Evolutionary conservation across 2,329 filamentous ascomycete genomes (phyloP).

Genomic region (Atkinsonella texensis): DNA sequence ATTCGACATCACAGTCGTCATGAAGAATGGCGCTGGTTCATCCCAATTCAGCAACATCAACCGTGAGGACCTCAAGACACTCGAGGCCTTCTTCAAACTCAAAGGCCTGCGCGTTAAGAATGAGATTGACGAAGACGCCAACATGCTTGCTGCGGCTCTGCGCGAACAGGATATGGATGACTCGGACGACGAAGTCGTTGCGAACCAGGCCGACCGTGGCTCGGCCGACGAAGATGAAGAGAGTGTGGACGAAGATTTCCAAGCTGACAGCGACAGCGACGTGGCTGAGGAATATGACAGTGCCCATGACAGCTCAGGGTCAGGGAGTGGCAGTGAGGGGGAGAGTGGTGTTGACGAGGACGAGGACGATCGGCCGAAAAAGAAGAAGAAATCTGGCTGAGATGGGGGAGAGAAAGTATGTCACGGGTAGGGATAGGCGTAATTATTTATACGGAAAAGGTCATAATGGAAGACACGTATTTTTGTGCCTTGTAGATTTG

Average conservation of each 20-base stretch:
- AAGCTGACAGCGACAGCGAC: conserved; percentile 82
- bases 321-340: conserved; percentile 47
- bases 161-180: conserved; percentile 72
- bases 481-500: neutral
- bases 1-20: conserved; percentile 88
- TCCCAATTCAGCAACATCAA: conserved; percentile 99
- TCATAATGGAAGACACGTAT: neutral
- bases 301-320: conserved; percentile 74
- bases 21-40: conserved; percentile 78
- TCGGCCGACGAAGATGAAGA: conserved; percentile 95
- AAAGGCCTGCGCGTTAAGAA: conserved; percentile 96
- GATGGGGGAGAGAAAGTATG: neutral
- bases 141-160: conserved; percentile 66
- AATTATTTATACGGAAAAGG: neutral
- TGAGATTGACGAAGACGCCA: conserved; percentile 91
- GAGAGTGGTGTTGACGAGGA: conserved; percentile 36
- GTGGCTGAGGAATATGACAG: conserved; percentile 95
- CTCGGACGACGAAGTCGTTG: conserved; percentile 72
- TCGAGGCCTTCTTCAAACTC: conserved; percentile 96
- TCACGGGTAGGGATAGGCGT: neutral
- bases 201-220: conserved; percentile 61
- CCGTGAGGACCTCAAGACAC: conserved; percentile 86
- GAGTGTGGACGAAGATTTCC: conserved; percentile 91
- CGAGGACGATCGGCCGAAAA: conserved; percentile 35
- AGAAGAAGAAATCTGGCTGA: conserved; percentile 33